These are phyloP conservation scores for Wickerhamomyces subpelliculosus DNA, from an alignment of 805 yeast genomes.

Conservation along the genomic window DNA sequence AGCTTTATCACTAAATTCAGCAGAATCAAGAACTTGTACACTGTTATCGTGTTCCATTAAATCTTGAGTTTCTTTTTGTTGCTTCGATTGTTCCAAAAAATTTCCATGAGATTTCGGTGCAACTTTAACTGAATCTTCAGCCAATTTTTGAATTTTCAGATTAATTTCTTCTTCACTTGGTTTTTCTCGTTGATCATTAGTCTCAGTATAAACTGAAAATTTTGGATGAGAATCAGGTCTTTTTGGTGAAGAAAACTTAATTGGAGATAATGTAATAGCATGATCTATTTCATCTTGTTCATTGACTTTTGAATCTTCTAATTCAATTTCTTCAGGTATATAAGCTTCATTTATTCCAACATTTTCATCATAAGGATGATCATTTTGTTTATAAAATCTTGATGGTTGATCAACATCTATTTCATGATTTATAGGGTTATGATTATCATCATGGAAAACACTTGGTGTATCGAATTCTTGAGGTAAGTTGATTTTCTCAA, in stretches of 20 bases:
- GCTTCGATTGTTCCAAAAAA: too few species aligned
- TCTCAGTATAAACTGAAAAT: constrained; percentile 16
- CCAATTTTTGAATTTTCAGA: constrained; percentile 13
- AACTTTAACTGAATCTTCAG: constrained; percentile 9
- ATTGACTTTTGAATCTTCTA: background rate
- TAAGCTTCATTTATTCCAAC: too few species aligned
- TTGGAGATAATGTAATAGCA: constrained; percentile 19
- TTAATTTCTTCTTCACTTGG: constrained; percentile 1
- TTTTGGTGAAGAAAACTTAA: constrained; percentile 14
- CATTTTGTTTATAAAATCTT: too few species aligned
- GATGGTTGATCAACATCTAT: too few species aligned
- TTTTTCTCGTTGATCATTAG: background rate
- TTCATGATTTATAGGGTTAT: too few species aligned
- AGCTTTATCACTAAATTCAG: background rate
- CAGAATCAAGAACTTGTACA: background rate
- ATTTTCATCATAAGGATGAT: too few species aligned
- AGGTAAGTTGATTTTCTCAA: constrained; percentile 1
- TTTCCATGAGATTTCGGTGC: too few species aligned
- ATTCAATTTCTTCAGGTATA: constrained; percentile 1
- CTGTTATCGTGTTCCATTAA: background rate
- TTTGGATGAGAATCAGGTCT: constrained; percentile 3
- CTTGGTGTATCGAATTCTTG: too few species aligned
- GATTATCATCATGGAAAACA: too few species aligned
- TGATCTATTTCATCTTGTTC: constrained; percentile 5
- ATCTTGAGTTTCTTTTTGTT: background rate